phyloP scores from a whole-genome alignment of 768 basidiomycete genomes.

The Chalciporus sphaerocephalus region DNA sequence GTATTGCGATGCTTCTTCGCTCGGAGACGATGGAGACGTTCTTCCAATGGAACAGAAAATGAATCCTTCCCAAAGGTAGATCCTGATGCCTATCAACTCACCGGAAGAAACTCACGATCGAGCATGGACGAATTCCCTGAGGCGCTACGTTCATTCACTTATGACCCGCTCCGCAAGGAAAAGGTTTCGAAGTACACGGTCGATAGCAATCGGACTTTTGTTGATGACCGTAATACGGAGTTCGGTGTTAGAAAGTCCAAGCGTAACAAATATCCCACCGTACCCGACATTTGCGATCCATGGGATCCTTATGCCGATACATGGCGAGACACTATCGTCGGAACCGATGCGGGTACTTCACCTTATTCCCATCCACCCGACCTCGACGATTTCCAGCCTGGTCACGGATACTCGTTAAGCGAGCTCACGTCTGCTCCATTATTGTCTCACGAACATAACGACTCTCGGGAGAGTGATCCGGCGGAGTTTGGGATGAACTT shows the following conservation, averaged over 20 bases:
- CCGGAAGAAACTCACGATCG: slow-evolving; percentile 25
- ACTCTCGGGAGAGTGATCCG: slow-evolving; percentile 12
- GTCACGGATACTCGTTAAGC: slow-evolving; percentile 28
- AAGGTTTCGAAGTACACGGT: slow-evolving; percentile 32
- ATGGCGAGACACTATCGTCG: slow-evolving; percentile 30
- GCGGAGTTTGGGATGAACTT: slow-evolving; percentile 20
- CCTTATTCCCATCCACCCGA: slow-evolving; percentile 7
- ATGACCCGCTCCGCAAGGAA: slow-evolving; percentile 34
- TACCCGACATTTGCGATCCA: slow-evolving; percentile 14
- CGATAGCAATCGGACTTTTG: slow-evolving; percentile 30
- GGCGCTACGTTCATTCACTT: slow-evolving; percentile 37
- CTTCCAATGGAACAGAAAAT: slow-evolving; percentile 13
- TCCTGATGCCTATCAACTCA: slow-evolving; percentile 35
- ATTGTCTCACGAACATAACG: slow-evolving; percentile 24
- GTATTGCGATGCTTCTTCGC: slow-evolving; percentile 47
- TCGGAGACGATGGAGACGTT: slow-evolving; percentile 32
- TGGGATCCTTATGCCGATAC: slow-evolving; percentile 24
- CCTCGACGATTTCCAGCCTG: neutral
- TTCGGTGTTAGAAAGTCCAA: slow-evolving; percentile 11
- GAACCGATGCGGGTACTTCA: slow-evolving; percentile 22
- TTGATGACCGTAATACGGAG: slow-evolving; percentile 14
- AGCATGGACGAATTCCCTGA: slow-evolving; percentile 32
- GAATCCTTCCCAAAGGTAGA: slow-evolving; percentile 11
- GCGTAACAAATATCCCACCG: neutral
- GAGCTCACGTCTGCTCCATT: slow-evolving; percentile 31